Evolutionary conservation across 2,329 filamentous ascomycete genomes (phyloP).

Genomic region (Calonectria pseudoreteaudii): DNA sequence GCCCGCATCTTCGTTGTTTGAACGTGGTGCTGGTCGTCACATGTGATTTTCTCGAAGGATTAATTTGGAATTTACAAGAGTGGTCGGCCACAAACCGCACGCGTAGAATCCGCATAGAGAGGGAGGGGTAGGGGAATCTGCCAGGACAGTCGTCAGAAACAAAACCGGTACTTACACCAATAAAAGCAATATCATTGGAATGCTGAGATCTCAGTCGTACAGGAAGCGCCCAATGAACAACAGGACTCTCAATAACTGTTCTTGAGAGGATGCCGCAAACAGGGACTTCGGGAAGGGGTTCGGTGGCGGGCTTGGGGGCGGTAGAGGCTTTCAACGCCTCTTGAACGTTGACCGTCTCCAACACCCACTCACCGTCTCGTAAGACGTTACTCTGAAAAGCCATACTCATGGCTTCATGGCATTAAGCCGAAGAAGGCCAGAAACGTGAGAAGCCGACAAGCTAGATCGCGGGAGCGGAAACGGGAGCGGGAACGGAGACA

Average conservation of each 20-base stretch:
- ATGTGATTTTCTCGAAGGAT: neutral
- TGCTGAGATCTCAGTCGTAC: constrained; percentile 78
- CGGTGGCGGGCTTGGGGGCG: constrained; percentile 45
- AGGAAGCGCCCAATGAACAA: constrained; percentile 81
- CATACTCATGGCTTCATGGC: constrained; percentile 46
- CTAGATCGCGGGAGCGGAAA: neutral
- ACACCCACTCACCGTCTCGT: constrained; percentile 68
- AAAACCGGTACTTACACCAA: constrained; percentile 72
- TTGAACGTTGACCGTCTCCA: constrained; percentile 61
- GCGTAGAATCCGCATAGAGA: neutral
- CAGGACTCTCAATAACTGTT: constrained; percentile 81
- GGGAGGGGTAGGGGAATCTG: neutral
- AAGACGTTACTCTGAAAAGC: constrained; percentile 67
- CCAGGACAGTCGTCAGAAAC: neutral
- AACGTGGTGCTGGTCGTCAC: neutral
- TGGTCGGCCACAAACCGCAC: neutral
- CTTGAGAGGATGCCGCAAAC: constrained; percentile 80
- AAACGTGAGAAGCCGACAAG: constrained; percentile 2
- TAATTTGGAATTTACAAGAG: neutral
- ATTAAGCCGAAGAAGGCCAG: constrained; percentile 22
- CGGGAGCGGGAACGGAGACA: constrained; percentile 10
- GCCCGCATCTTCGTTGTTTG: neutral
- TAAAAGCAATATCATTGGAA: constrained; percentile 86
- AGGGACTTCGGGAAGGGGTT: constrained; percentile 56
- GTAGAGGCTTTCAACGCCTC: constrained; percentile 55